Evolutionary conservation across 2,329 filamentous ascomycete species (phyloP).

Genomic region (Cordyceps cicadae): DNA sequence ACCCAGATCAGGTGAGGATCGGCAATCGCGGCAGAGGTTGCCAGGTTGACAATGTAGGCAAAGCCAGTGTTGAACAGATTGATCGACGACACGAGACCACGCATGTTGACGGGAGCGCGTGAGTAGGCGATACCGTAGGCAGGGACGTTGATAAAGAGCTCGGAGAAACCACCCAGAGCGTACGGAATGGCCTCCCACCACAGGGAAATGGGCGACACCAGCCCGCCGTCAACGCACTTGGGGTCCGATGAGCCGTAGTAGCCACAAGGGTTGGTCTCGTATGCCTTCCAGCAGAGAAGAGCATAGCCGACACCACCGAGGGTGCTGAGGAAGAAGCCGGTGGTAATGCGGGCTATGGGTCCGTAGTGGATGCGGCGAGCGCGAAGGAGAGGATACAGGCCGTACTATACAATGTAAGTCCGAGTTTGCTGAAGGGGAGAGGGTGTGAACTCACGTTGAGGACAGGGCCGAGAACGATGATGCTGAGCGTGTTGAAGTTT

Average conservation of each 20-base stretch:
- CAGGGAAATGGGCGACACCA: conserved; percentile 19
- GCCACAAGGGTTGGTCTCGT: conserved; percentile 43
- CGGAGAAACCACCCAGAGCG: conserved; percentile 22
- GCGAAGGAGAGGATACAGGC: conserved; percentile 49
- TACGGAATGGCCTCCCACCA: conserved; percentile 20
- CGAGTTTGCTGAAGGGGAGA: not conserved
- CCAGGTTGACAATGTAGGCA: conserved; percentile 37
- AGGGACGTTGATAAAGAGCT: conserved; percentile 22
- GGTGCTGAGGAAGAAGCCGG: conserved; percentile 44
- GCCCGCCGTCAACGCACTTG: conserved; percentile 16
- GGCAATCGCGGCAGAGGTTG: conserved; percentile 35
- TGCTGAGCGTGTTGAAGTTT: conserved; percentile 51
- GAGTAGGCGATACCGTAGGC: conserved; percentile 46
- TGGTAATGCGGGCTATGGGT: conserved; percentile 48
- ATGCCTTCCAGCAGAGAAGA: conserved; percentile 51
- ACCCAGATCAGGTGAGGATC: conserved; percentile 44
- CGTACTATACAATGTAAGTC: conserved; percentile 13
- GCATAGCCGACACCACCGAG: conserved; percentile 47
- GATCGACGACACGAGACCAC: conserved; percentile 40
- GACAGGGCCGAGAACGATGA: conserved; percentile 38
- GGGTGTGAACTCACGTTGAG: conserved; percentile 16
- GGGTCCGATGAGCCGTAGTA: conserved; percentile 20
- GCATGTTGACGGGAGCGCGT: conserved; percentile 42
- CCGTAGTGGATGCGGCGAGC: conserved; percentile 45
- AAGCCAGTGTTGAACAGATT: conserved; percentile 40